Evolutionary conservation across 495 filamentous ascomycete species (phyloP).

Genomic region (Aspergillus saccharolyticus): DNA sequence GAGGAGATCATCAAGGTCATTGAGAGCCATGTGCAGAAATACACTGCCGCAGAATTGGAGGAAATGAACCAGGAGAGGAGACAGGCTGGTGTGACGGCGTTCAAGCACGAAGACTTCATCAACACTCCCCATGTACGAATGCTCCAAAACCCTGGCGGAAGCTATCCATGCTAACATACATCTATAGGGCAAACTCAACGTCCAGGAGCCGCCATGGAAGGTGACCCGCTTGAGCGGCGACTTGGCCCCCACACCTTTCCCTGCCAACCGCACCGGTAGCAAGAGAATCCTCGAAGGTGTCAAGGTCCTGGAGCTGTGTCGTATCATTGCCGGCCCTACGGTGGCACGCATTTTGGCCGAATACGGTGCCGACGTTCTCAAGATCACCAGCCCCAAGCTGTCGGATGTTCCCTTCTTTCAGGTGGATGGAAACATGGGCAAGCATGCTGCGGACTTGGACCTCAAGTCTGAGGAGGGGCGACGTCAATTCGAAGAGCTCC

Average conservation of each 20-base stretch:
- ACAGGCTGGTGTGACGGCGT: conserved; percentile 63
- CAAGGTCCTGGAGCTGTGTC: conserved; percentile 64
- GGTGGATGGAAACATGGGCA: conserved; percentile 72
- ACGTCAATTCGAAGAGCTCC: conserved; percentile 51
- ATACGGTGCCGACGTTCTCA: conserved; percentile 64
- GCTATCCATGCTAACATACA: conserved; percentile 13
- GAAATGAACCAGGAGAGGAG: conserved; percentile 53
- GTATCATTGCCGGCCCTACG: conserved; percentile 55
- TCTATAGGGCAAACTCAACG: conserved; percentile 43
- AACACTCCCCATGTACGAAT: conserved; percentile 53
- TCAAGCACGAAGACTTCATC: conserved; percentile 62
- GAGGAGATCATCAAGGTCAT: conserved; percentile 62
- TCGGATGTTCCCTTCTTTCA: conserved; percentile 78
- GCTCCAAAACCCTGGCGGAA: conserved; percentile 8
- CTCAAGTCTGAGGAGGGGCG: conserved; percentile 51
- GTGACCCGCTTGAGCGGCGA: conserved; percentile 42
- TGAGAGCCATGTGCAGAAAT: conserved; percentile 58
- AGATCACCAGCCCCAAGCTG: conserved; percentile 62
- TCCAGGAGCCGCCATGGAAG: conserved; percentile 50
- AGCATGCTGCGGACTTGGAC: conserved; percentile 54
- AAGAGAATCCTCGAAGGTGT: conserved; percentile 30
- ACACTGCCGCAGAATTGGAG: conserved; percentile 60
- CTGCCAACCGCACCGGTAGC: conserved; percentile 23
- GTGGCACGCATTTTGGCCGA: conserved; percentile 62
- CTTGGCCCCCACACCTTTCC: conserved; percentile 52